These are phyloP conservation scores for Paradendryphiella salina DNA, from an alignment of 2,329 filamentous ascomycete species.

Conservation along the genomic window DNA sequence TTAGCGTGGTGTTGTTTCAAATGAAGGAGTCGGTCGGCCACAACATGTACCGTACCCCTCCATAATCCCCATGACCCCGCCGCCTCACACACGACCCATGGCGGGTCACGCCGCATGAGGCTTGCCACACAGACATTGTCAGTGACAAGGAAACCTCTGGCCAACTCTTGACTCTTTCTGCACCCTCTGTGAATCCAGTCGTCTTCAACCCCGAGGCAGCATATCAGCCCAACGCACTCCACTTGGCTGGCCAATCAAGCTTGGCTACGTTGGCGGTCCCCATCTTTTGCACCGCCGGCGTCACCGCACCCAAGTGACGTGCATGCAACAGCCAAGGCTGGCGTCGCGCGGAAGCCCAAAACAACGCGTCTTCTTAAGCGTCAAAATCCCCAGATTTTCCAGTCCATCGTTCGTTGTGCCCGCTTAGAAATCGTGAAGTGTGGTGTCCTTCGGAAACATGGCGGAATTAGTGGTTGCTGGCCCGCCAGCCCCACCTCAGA, in stretches of 20 bases:
- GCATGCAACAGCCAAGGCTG: constrained; percentile 40
- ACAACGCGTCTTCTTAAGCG: constrained; percentile 36
- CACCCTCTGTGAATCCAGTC: constrained; percentile 29
- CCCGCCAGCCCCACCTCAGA: constrained; percentile 17
- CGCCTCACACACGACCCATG: constrained; percentile 13
- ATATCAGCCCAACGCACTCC: constrained; percentile 34
- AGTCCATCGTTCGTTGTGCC: background rate
- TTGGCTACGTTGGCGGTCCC: constrained; percentile 43
- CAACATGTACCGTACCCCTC: constrained; percentile 1
- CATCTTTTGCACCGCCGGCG: constrained; percentile 31
- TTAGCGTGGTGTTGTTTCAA: background rate
- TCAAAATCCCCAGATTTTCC: constrained; percentile 31
- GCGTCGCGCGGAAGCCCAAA: constrained; percentile 34
- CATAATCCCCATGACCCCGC: constrained; percentile 4
- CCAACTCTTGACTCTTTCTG: constrained; percentile 31
- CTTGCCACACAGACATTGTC: constrained; percentile 12
- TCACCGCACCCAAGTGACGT: constrained; percentile 37
- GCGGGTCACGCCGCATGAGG: constrained; percentile 24
- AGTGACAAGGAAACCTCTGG: constrained; percentile 13
- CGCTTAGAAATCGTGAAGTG: constrained; percentile 8
- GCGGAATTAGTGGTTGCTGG: constrained; percentile 17
- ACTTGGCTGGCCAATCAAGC: constrained; percentile 37
- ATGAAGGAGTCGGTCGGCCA: constrained; percentile 7
- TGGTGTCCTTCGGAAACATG: constrained; percentile 17
- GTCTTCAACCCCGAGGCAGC: constrained; percentile 31